Evolutionary conservation across 1,284 basidiomycete genomes (phyloP), one percentile per base, ranked within the genome.

Genomic region (Erythrobasidium hasegawianum): DNA sequence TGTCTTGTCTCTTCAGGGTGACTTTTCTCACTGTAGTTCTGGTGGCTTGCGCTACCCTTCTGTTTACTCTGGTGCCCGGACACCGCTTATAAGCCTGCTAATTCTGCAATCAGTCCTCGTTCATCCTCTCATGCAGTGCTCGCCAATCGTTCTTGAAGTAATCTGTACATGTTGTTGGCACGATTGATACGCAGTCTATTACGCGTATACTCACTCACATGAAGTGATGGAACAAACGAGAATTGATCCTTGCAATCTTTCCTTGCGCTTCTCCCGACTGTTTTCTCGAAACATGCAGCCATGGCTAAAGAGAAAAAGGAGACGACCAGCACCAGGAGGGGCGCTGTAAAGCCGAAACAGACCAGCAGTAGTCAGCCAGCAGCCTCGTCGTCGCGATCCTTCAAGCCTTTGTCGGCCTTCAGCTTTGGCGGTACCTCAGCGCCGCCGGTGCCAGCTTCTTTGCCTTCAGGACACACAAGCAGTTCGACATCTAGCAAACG

Each of bases 41-140:
- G 71, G 84, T 86, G 57, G 83, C 86, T 1, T 86, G 84, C n/a
- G 79, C 93, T 68, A 90, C 89, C 3, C 81, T 93, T 73, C 78
- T 95, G 64, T 94, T 95, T 81, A 89, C 89, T 86, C 89, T 89
- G 53, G 91, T 95, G 33, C 92, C 91, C 1, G 92, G 91, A 2
- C 87, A 93, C 77, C 82, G 89, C 62, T 81, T 93, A 73, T 91
- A 60, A 71, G 20, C 18, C 16, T n/a, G 39, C 11, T 33, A 33
- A 11, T 33, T 33, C 11, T 5, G 33, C 33, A 33, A 33, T 33
- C 33, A 33, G 33, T 33, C 33, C 11, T 33, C 33, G 33, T 33
- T 33, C 11, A 11, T 33, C 5, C 33, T 33, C 33, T 4, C 33
- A 33, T 33, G 33, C 33, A 33, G 33, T 33, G 33, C 33, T 33